Conservation (phyloP, 2,329 filamentous ascomycete genomes). For the Beauveria bassiana region DNA sequence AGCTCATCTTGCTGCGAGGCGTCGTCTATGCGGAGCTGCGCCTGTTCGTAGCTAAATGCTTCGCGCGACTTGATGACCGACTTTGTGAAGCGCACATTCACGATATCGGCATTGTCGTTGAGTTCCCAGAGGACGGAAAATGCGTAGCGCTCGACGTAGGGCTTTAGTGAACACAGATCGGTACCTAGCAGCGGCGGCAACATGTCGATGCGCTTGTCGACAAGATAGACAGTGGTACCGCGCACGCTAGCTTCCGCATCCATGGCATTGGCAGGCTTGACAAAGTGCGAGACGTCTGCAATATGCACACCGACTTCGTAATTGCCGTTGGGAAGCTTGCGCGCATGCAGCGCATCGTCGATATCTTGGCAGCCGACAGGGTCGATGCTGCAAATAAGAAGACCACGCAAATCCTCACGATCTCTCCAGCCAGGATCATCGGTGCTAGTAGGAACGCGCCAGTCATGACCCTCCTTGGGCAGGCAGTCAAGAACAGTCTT, state of each 20-base stretch:
- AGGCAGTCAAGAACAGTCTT: constrained; percentile 93
- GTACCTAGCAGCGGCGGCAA: constrained; percentile 92
- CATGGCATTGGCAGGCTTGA: constrained; percentile 96
- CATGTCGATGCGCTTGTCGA: constrained; percentile 99
- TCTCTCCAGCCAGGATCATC: constrained; percentile 83
- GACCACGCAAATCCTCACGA: constrained; percentile 72
- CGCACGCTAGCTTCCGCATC: constrained; percentile 89
- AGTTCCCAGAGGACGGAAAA: constrained; percentile 89
- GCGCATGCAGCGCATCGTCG: constrained; percentile 90
- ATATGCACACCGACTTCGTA: constrained; percentile 97
- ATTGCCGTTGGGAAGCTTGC: constrained; percentile 80
- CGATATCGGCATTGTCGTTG: constrained; percentile 73
- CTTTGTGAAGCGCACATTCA: constrained; percentile 85
- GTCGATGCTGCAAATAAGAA: constrained; percentile 95
- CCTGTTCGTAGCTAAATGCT: constrained; percentile 96
- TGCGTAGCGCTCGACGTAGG: constrained; percentile 89
- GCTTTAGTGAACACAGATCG: constrained; percentile 92
- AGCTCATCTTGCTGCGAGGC: constrained; percentile 78
- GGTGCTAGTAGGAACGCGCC: constrained; percentile 75
- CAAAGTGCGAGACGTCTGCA: constrained; percentile 98
- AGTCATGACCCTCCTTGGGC: constrained; percentile 83
- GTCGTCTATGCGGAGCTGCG: constrained; percentile 90
- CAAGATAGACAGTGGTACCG: constrained; percentile 93
- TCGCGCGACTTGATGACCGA: constrained; percentile 95
- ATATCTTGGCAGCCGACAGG: constrained; percentile 96